Base-by-base conservation (phyloP, 75 land plant genomes). In the Pseudotsuga menziesii region DNA sequence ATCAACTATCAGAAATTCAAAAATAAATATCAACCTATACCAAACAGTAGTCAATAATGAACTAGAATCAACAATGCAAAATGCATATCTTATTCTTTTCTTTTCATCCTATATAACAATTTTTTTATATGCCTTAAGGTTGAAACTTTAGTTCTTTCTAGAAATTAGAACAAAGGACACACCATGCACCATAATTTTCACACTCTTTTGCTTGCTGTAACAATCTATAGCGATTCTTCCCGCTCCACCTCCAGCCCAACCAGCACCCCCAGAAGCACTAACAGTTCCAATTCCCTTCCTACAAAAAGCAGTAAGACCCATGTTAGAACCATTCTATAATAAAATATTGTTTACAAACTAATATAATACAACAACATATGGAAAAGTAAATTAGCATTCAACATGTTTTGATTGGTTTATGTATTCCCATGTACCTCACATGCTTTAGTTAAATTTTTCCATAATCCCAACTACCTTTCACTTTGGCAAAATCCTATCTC, bases 181-280 rank as follows among this genome's bases (percentile, higher is more conserved):
- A 73, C 75, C 75, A 23, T 73, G 75, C 56, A 73, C 75, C 75
- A 55, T 73, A 48, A 73, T 73, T 73, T 73, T 73, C 57, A 55
- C 56, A 48, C 58, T 73, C 29, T 73, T 48, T 3, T 73, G 75
- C 57, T 73, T 73, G 75, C 75, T 73, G 77, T 80, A 89, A 78
- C 92, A 74, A 69, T 92, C 89, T 77, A 94, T 80, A 25, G 98
- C 84, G 77, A 97, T 83, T 67, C 99, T 88, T 56, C 99, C 98
- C 61, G 98, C 99, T 63, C 98, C 98, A 29, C 98, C 99, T 63
- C 99, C 99, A 77, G 86, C 93, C 79, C 80, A 83, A 64, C 99
- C 99, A 82, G 81, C 76, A 67, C 99, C 99, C 16, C 99, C 99
- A 69, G 88, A 88, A 44, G 99, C 99, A 85, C 92, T 94, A 72